These are phyloP conservation scores for Thraustotheca clavata DNA, from an alignment of 352 stramenopile species.

Conservation along the genomic window DNA sequence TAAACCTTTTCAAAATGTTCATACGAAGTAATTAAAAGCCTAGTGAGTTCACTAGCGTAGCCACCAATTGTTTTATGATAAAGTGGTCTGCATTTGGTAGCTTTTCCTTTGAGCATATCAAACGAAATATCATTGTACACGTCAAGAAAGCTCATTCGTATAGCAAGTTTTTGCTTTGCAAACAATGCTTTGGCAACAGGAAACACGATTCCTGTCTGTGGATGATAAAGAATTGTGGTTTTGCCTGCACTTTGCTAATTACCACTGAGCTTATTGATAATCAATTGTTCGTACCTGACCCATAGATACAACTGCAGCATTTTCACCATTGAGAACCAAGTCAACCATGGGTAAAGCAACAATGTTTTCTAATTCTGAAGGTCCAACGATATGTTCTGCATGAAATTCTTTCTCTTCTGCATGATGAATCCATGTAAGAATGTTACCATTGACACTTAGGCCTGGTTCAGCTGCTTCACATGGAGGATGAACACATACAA, in stretches of 20 bases:
- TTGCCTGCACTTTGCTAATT: slow-evolving; percentile 12
- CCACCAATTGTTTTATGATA: slow-evolving; percentile 4
- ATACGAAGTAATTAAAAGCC: background rate
- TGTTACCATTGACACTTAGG: background rate
- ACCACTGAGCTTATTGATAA: background rate
- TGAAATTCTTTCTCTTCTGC: slow-evolving; percentile 12
- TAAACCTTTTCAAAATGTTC: background rate
- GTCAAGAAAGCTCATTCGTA: slow-evolving; percentile 8
- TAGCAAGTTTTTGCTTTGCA: background rate
- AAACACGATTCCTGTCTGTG: background rate
- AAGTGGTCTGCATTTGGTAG: slow-evolving; percentile 4
- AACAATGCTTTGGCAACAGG: background rate
- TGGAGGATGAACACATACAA: background rate
- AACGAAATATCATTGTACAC: slow-evolving; percentile 5
- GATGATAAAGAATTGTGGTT: slow-evolving; percentile 2
- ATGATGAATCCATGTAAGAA: slow-evolving; percentile 21
- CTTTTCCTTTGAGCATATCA: slow-evolving; percentile 16
- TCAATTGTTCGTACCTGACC: background rate
- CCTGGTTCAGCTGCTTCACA: background rate
- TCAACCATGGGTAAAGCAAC: background rate
- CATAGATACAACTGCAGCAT: slow-evolving; percentile 4
- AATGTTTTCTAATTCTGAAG: background rate
- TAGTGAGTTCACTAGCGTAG: slow-evolving; percentile 9
- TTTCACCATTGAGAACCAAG: background rate
- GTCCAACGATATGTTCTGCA: background rate